phyloP scores from a whole-genome alignment of 129 eudicot species.

The Scalesia atractyloides region DNA sequence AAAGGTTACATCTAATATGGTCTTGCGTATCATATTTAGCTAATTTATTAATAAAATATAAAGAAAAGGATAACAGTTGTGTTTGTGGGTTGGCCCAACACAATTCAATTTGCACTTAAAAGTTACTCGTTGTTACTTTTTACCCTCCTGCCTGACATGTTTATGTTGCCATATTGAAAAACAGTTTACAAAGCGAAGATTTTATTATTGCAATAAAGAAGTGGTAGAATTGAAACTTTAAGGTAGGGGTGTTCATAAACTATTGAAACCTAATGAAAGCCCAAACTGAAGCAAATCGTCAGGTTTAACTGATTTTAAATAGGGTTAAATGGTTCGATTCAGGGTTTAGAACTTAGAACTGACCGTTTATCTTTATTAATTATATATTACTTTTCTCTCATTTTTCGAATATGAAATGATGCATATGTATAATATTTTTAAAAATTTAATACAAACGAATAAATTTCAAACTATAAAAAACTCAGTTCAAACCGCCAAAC shows the following conservation, averaged over 20 bases:
- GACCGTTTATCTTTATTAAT: not conserved
- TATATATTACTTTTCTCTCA: not conserved
- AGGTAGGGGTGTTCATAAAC: not conserved
- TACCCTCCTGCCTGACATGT: not conserved
- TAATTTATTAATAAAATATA: not conserved
- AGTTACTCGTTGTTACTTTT: not conserved
- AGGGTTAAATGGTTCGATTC: not conserved
- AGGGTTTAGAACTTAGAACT: not conserved
- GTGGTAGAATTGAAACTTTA: not conserved
- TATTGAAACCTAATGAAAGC: not conserved
- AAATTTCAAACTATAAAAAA: not conserved
- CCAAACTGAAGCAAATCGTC: not conserved
- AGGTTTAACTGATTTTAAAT: not conserved
- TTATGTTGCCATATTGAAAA: not conserved
- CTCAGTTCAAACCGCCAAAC: not conserved
- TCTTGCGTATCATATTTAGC: conserved; percentile 2
- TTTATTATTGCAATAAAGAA: not conserved
- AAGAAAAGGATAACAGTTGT: not conserved
- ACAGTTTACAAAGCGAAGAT: not conserved
- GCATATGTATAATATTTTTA: not conserved
- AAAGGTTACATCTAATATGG: not conserved
- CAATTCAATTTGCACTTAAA: not conserved
- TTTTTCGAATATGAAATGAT: not conserved
- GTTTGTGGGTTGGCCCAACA: not conserved
- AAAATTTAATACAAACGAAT: not conserved